Evolutionary conservation across 331 rosid species (phyloP).

Genomic region (Saraca asoca): DNA sequence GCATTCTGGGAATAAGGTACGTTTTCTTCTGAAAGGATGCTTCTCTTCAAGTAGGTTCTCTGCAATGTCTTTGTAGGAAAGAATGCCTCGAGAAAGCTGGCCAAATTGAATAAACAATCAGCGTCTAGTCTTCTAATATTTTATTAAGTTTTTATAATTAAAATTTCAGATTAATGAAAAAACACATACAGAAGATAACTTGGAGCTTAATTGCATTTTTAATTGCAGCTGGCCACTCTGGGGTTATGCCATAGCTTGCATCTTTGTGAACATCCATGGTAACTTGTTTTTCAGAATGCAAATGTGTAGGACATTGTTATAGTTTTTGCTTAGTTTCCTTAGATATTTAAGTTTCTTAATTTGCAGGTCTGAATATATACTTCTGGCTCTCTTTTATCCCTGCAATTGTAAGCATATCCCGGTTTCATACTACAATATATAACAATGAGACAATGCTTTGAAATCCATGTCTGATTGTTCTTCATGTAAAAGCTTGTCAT

Average conservation of each 20-base stretch:
- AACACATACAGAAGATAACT: conserved; percentile 5
- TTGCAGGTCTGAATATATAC: conserved; percentile 83
- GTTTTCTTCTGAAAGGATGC: conserved; percentile 31
- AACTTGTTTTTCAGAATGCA: conserved; percentile 32
- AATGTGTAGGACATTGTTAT: background rate
- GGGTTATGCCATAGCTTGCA: conserved; percentile 86
- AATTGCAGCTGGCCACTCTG: conserved; percentile 88
- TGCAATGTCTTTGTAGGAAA: background rate
- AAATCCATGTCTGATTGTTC: conserved; percentile 34
- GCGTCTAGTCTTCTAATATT: background rate
- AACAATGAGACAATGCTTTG: conserved; percentile 8
- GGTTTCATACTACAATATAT: conserved; percentile 18
- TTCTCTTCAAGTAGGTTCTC: too few species aligned
- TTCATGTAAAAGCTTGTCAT: conserved; percentile 74
- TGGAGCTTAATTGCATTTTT: conserved; percentile 20
- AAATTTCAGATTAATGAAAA: conserved; percentile 8
- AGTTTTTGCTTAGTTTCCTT: conserved; percentile 31
- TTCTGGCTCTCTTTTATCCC: conserved; percentile 99
- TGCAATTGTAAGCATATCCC: conserved; percentile 67
- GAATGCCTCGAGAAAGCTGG: background rate
- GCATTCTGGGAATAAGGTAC: conserved; percentile 90
- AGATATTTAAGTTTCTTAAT: conserved; percentile 30
- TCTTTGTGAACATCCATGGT: conserved; percentile 88
- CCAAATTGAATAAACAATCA: background rate
- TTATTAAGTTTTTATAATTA: too few species aligned